phyloP scores from a whole-genome alignment of 1,284 basidiomycete genomes.

The Golubevia pallescens region DNA sequence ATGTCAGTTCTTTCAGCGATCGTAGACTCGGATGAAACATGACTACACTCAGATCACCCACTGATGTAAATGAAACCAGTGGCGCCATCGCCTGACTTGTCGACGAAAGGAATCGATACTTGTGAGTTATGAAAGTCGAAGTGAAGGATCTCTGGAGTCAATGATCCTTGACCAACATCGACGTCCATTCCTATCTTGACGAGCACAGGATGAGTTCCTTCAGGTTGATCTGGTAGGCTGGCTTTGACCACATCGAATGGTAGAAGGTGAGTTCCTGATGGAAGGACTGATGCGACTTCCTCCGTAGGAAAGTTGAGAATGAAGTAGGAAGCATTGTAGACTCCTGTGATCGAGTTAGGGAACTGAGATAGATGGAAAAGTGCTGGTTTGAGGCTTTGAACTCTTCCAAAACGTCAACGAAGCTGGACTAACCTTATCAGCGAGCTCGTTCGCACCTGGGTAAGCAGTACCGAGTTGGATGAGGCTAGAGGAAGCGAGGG shows the following conservation, averaged over 20 bases:
- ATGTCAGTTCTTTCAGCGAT: too few relatives aligned
- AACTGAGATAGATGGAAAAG: not conserved
- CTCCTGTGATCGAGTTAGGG: not conserved
- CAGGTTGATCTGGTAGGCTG: not conserved
- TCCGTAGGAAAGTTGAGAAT: not conserved
- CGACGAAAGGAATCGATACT: not conserved
- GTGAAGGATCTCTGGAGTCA: not conserved
- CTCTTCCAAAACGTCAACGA: not conserved
- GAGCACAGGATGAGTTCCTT: not conserved
- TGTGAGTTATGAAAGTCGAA: not conserved
- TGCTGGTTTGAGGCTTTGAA: not conserved
- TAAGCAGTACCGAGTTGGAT: not conserved
- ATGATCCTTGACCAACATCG: not conserved
- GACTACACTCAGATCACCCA: not conserved
- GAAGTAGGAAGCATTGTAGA: not conserved
- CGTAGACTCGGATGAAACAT: too few relatives aligned
- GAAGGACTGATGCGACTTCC: not conserved
- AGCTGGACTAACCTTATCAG: not conserved
- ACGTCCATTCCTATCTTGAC: not conserved
- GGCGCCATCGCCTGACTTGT: not conserved
- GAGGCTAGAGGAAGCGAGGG: too few relatives aligned
- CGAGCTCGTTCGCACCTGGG: not conserved
- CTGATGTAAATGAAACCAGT: not conserved
- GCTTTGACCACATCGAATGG: not conserved
- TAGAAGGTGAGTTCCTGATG: not conserved